Base-by-base conservation (phyloP, 257 asterid genomes). In the Coffea canephora region DNA sequence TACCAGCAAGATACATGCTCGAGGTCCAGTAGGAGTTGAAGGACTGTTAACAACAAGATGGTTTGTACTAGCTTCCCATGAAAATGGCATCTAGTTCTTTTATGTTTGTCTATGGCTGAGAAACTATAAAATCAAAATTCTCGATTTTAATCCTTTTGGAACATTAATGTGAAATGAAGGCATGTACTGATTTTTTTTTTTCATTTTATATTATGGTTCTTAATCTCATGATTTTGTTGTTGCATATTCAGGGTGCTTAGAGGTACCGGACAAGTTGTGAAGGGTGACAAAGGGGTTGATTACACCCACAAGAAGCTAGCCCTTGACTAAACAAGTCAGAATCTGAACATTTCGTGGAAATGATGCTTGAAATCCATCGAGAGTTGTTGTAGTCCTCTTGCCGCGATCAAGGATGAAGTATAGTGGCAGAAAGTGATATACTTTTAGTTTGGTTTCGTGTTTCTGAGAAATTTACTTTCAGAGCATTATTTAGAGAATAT, bases 11-110 rank as follows among this genome's bases (percentile, higher is more conserved):
- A 86, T 91, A 79, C 96, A 91, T 65, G 96, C 96, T 69, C 89
- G 96, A 76, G 96, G 96, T 25, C 96, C 96, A 0, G 96, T 91
- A 1, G 96, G 96, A 74, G 89, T 91, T 48, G 96, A 91, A 86
- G 96, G 96, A 76, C 85, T 91, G 45, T 57, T 91, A 78, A 88
- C 96, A 64, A 88, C 92, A 14, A 84, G 80, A 85, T 91, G 96
- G 96, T 91, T 87, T 36, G 27, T 59, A 45, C 27, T 54, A 34
- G 12, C 25, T 4, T 57, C 27, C 23, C 65, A 19, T 57, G 11
- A 57, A 21, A 57, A 19, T 6, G 27, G 19, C 27, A 19, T 21
- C 25, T 57, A 6, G 27, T 57, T 57, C 25, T 19, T 57, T 57
- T 5, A 55, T 55, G 62, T 55, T 55, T 0, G 62, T 21, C 7